Evolutionary conservation across 768 basidiomycete genomes (phyloP), one percentile per base, ranked within the genome.

Genomic region (Rhodotorula taiwanensis): DNA sequence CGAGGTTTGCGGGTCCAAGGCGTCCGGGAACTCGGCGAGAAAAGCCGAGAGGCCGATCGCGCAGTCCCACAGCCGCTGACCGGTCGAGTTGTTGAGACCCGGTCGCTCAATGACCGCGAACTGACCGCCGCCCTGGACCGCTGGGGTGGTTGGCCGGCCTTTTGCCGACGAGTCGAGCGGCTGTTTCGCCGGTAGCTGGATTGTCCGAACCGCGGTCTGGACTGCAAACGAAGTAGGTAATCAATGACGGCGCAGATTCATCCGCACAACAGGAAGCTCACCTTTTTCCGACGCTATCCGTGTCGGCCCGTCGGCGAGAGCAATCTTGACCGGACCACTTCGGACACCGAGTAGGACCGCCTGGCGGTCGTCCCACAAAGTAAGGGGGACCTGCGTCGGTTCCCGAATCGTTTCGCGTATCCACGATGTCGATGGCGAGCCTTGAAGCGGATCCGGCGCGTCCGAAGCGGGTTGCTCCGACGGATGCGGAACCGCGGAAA

Each of bases 51-150:
- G 42, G 11, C 56, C 67, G 33, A 69, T 57, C 2, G 69, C 64
- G 41, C 69, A 70, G 48, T 70, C 69, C 69, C 69, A 70, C 4
- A 70, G 36, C 1, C 69, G 57, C 48, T 66, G 64, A 2, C 69
- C 69, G 8, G 69, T 70, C 52, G 64, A 66, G 44, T 70, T 70
- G 62, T 70, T 66, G 21, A 70, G 30, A 0, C 61, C 64, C 0
- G 64, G 61, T 0, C 69, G 64, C 42, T 70, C 69, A 54, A 70
- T 45, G 25, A 66, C 49, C n/a, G n/a, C n/a, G n/a, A n/a, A n/a
- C n/a, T n/a, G n/a, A n/a, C n/a, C n/a, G n/a, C n/a, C n/a, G n/a
- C n/a, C n/a, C n/a, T n/a, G n/a, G n/a, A n/a, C n/a, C n/a, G n/a
- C n/a, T n/a, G n/a, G n/a, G n/a, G n/a, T n/a, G n/a, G n/a, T n/a